phyloP scores from a whole-genome alignment of 257 asterid species.

The Capsicum pubescens region DNA sequence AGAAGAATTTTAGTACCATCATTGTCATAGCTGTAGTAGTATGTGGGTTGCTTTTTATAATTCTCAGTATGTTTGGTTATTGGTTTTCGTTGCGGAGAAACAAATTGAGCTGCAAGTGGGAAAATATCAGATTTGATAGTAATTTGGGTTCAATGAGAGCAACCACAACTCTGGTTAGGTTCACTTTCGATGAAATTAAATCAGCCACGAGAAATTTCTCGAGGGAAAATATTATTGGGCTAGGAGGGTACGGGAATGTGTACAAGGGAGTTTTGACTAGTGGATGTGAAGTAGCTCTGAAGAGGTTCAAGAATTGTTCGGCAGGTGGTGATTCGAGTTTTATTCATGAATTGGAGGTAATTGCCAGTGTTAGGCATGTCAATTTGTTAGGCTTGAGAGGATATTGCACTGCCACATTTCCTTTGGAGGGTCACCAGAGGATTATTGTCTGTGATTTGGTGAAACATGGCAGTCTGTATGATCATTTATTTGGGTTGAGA shows the following conservation, averaged over 20 bases:
- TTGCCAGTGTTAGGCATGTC: slow-evolving; percentile 78
- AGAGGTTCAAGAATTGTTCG: slow-evolving; percentile 86
- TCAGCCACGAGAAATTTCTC: slow-evolving; percentile 62
- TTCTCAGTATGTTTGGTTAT: slow-evolving; percentile 40
- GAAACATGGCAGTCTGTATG: slow-evolving; percentile 80
- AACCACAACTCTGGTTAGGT: slow-evolving; percentile 62
- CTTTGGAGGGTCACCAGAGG: slow-evolving; percentile 80
- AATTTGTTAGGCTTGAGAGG: slow-evolving; percentile 78
- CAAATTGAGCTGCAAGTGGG: slow-evolving; percentile 30
- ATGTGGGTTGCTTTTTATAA: slow-evolving; percentile 28
- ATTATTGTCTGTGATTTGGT: slow-evolving; percentile 82
- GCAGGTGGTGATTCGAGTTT: slow-evolving; percentile 71
- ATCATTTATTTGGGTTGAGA: slow-evolving; percentile 62
- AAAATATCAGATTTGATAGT: slow-evolving; percentile 31
- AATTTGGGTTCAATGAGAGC: slow-evolving; percentile 52
- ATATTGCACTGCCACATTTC: slow-evolving; percentile 76
- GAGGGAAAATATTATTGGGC: slow-evolving; percentile 60
- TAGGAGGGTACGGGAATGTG: slow-evolving; percentile 88
- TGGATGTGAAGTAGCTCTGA: slow-evolving; percentile 77
- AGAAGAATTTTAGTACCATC: slow-evolving; percentile 40
- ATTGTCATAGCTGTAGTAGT: slow-evolving; percentile 38
- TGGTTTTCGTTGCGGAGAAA: slow-evolving; percentile 44
- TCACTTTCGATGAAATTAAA: slow-evolving; percentile 70
- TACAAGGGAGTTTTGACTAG: slow-evolving; percentile 68
- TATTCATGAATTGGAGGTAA: slow-evolving; percentile 75